These are phyloP conservation scores for Trichoderma semiorbis DNA, from an alignment of 2,329 filamentous ascomycete genomes.

Conservation along the genomic window DNA sequence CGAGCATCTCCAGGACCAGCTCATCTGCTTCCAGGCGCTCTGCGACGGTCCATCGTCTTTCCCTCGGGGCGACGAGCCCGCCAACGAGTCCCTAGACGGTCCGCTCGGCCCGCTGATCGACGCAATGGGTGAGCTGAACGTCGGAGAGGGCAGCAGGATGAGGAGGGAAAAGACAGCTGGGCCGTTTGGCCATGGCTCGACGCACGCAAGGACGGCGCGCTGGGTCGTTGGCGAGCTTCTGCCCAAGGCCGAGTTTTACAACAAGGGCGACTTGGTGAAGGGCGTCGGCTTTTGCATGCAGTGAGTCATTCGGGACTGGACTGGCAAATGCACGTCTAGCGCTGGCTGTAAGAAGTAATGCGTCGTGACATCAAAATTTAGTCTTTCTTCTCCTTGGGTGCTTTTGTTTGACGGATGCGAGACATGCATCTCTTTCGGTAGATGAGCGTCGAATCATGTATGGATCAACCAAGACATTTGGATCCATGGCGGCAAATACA, in stretches of 20 bases:
- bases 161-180: slow-evolving; percentile 43
- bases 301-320: background rate
- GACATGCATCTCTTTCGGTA: background rate
- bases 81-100: slow-evolving; percentile 6
- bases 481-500: background rate
- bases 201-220: slow-evolving; percentile 57
- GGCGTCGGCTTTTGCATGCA: slow-evolving; percentile 38
- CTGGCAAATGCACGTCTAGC: background rate
- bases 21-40: slow-evolving; percentile 58
- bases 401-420: background rate
- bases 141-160: slow-evolving; percentile 27
- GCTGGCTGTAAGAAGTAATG: background rate
- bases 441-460: background rate
- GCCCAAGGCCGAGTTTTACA: slow-evolving; percentile 47
- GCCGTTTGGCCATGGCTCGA: slow-evolving; percentile 55
- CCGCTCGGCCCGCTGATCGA: slow-evolving; percentile 26
- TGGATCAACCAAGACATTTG: background rate
- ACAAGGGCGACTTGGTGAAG: slow-evolving; percentile 48
- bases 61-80: slow-evolving; percentile 28
- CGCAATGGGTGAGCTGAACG: slow-evolving; percentile 29
- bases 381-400: background rate
- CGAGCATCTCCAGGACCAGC: slow-evolving; percentile 57
- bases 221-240: slow-evolving; percentile 56
- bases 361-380: background rate
- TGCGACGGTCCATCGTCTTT: slow-evolving; percentile 51